Evolutionary conservation across 208 protist species (phyloP).

Genomic region (Acanthamoeba polyphaga): DNA sequence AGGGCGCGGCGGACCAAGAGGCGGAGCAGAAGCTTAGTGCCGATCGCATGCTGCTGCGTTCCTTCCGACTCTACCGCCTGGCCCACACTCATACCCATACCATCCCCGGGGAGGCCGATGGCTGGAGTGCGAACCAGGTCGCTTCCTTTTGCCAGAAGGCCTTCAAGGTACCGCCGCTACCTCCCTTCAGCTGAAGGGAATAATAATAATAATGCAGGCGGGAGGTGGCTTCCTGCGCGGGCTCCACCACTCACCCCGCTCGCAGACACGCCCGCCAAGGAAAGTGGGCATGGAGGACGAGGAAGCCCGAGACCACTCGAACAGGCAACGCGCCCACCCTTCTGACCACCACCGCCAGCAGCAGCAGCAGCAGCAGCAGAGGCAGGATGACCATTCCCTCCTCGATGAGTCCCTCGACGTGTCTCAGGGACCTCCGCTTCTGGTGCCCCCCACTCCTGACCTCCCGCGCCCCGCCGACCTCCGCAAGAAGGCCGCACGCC

Average conservation of each 20-base stretch:
- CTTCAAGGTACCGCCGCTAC: not conserved
- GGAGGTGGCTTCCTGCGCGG: too few species aligned
- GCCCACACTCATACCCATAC: not conserved
- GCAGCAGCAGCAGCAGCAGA: not conserved
- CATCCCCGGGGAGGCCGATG: not conserved
- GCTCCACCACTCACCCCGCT: too few species aligned
- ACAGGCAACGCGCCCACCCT: not conserved
- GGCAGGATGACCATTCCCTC: not conserved
- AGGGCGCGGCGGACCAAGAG: not conserved
- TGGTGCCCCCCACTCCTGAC: not conserved
- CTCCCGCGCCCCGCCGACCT: not conserved
- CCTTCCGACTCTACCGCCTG: not conserved
- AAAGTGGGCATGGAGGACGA: not conserved
- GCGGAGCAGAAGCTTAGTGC: not conserved
- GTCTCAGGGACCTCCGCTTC: not conserved
- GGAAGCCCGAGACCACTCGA: too few species aligned
- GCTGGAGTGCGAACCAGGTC: not conserved
- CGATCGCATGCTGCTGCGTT: not conserved
- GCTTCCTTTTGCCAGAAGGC: not conserved
- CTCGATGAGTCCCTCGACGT: not conserved
- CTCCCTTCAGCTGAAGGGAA: not conserved
- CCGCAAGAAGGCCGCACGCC: not conserved
- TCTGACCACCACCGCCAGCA: not conserved
- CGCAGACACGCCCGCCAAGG: not conserved
- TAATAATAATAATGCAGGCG: too few species aligned